Percentiles rank a stretch among this genome's conserved stretches.
phyloP scores from a whole-genome alignment of 495 filamentous ascomycete species.

The Xylaria bambusicola region DNA sequence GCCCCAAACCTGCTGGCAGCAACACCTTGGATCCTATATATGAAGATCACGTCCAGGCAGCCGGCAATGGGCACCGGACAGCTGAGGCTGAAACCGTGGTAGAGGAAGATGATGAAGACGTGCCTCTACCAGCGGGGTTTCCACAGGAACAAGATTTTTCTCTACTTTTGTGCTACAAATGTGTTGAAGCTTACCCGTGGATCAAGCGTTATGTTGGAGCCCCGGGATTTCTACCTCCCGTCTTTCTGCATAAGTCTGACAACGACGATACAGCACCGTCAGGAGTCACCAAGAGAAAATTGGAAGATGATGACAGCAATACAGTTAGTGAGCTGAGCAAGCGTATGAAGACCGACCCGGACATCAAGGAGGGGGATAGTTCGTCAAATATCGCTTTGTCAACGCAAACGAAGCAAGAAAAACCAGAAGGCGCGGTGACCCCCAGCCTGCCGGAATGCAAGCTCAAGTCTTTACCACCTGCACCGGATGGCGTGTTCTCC shows the following conservation, averaged over 20 bases:
- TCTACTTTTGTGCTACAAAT: slow-evolving; percentile 90
- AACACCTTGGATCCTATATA: slow-evolving; percentile 40
- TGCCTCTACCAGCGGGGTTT: slow-evolving; percentile 76
- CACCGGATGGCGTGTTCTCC: slow-evolving; percentile 63
- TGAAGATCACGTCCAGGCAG: slow-evolving; percentile 33
- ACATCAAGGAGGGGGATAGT: slow-evolving; percentile 14
- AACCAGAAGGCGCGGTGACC: slow-evolving; percentile 25
- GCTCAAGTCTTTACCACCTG: slow-evolving; percentile 50
- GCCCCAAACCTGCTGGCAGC: slow-evolving; percentile 15
- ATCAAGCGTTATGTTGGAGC: slow-evolving; percentile 87
- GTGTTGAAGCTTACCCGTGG: slow-evolving; percentile 86
- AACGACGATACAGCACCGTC: slow-evolving; percentile 19
- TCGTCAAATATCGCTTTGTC: background rate
- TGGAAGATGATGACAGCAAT: slow-evolving; percentile 56
- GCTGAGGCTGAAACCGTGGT: slow-evolving; percentile 28
- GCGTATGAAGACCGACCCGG: slow-evolving; percentile 53
- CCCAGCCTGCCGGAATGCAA: slow-evolving; percentile 36
- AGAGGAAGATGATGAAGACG: slow-evolving; percentile 46
- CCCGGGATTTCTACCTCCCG: slow-evolving; percentile 75
- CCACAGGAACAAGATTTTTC: slow-evolving; percentile 87
- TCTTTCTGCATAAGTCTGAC: slow-evolving; percentile 42
- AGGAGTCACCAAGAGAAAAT: slow-evolving; percentile 73
- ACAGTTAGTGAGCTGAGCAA: slow-evolving; percentile 41
- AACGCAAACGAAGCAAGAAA: slow-evolving; percentile 28
- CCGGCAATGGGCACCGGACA: slow-evolving; percentile 22